These are phyloP conservation scores for Fistulinella prunicolor DNA, from an alignment of 768 basidiomycete species.

Conservation along the genomic window DNA sequence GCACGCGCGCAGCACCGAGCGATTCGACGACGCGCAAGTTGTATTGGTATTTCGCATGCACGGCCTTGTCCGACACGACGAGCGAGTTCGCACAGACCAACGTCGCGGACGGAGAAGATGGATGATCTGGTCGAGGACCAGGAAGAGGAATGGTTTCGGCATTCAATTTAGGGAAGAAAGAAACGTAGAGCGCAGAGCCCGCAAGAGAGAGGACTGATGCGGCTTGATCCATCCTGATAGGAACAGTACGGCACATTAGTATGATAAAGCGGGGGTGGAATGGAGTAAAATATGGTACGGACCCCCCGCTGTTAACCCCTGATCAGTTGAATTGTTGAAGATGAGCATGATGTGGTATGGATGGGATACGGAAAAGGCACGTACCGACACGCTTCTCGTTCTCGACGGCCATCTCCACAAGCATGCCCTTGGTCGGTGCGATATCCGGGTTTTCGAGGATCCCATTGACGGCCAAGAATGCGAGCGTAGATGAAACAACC, in stretches of 20 bases:
- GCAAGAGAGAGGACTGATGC: constrained; percentile 78
- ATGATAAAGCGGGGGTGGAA: constrained; percentile 1
- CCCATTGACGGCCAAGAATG: constrained; percentile 75
- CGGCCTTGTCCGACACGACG: constrained; percentile 75
- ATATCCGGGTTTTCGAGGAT: constrained; percentile 39
- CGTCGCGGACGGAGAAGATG: constrained; percentile 25
- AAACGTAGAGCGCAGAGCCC: constrained; percentile 71
- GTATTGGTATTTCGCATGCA: constrained; percentile 73
- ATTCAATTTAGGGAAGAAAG: constrained; percentile 72
- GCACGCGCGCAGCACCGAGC: constrained; percentile 71
- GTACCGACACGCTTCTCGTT: constrained; percentile 80
- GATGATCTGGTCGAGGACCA: constrained; percentile 20
- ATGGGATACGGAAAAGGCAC: constrained; percentile 3
- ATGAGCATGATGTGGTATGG: not conserved
- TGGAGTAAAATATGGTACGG: constrained; percentile 16
- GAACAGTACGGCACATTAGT: constrained; percentile 1
- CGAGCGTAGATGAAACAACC: constrained; percentile 83
- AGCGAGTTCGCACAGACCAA: constrained; percentile 50
- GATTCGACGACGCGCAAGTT: constrained; percentile 93
- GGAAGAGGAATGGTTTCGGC: constrained; percentile 69
- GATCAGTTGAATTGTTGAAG: not conserved
- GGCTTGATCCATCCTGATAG: constrained; percentile 81
- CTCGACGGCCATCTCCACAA: constrained; percentile 78
- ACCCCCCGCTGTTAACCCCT: constrained; percentile 80
- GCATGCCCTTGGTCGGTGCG: constrained; percentile 53